phyloP scores from a whole-genome alignment of 1,284 basidiomycete species.

The Athelia psychrophila region DNA sequence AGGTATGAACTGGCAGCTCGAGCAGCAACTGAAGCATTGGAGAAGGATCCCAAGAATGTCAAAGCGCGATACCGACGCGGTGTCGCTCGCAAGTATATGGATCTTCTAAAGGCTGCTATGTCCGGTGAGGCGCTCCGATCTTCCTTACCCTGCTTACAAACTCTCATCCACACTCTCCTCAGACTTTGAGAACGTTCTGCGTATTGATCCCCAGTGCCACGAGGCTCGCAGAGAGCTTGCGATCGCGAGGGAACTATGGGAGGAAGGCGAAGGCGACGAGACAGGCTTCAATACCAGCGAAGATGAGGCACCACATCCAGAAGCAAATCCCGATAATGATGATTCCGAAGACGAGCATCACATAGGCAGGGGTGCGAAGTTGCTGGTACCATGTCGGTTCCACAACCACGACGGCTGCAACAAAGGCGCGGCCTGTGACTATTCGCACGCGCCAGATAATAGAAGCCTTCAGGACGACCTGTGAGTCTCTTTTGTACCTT shows the following conservation, averaged over 20 bases:
- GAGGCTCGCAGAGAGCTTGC: conserved; percentile 27
- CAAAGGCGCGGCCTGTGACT: conserved; percentile 36
- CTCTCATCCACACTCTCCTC: background rate
- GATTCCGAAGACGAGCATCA: conserved; percentile 38
- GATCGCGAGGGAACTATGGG: background rate
- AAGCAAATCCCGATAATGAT: conserved; percentile 26
- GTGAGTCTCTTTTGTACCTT: conserved; percentile 28
- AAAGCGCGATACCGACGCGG: conserved; percentile 44
- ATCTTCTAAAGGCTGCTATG: conserved; percentile 31
- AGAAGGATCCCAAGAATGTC: conserved; percentile 35
- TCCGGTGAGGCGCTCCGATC: conserved; percentile 25
- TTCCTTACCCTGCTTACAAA: background rate
- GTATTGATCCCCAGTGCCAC: conserved; percentile 27
- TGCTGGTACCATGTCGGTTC: conserved; percentile 48
- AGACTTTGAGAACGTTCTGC: conserved; percentile 38
- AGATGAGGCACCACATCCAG: conserved; percentile 31
- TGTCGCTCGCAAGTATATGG: conserved; percentile 35
- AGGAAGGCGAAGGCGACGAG: conserved; percentile 8
- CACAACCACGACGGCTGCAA: conserved; percentile 48
- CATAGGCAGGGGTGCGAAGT: conserved; percentile 44
- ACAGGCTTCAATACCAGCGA: conserved; percentile 20
- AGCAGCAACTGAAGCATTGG: conserved; percentile 37
- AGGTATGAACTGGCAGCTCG: conserved; percentile 43
- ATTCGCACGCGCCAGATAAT: conserved; percentile 48
- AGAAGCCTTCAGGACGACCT: conserved; percentile 48